Percentiles rank a stretch among this genome's conserved stretches.
Evolutionary conservation across 1,284 basidiomycete species (phyloP).

Genomic region (Sanghuangporus weigelae): DNA sequence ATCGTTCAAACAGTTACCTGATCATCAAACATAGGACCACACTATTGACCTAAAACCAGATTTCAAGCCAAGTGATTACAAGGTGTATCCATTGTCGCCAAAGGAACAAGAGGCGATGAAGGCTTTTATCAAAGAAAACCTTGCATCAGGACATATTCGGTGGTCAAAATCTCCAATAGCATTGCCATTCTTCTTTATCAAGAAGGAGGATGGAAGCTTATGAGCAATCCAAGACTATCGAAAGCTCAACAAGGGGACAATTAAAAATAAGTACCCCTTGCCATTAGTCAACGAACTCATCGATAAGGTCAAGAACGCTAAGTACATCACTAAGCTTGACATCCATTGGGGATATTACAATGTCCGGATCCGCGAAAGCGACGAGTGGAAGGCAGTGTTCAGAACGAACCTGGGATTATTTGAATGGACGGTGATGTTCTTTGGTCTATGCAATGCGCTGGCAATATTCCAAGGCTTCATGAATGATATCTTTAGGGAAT

Average conservation of each 20-base stretch:
- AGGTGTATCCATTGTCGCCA: no score
- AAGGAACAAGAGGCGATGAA: no score
- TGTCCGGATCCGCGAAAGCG: background rate
- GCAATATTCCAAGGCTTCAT: background rate
- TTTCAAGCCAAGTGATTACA: no score
- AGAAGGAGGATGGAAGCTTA: no score
- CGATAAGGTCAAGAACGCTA: constrained; percentile 25
- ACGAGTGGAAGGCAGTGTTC: background rate
- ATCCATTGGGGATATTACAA: constrained; percentile 29
- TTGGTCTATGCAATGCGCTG: background rate
- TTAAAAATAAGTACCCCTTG: constrained; percentile 33
- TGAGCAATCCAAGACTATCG: no score
- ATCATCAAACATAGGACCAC: no score
- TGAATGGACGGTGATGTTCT: background rate
- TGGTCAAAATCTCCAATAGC: no score
- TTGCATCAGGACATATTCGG: no score
- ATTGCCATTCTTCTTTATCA: no score
- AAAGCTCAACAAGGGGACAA: constrained; percentile 31
- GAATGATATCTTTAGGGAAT: background rate
- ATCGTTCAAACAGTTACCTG: no score
- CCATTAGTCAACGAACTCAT: constrained; percentile 33
- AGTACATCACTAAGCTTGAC: constrained; percentile 34
- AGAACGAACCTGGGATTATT: background rate
- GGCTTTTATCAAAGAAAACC: no score
- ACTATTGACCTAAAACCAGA: no score